phyloP scores from a whole-genome alignment of 208 protist genomes.

The Trypanosoma grayi region DNA sequence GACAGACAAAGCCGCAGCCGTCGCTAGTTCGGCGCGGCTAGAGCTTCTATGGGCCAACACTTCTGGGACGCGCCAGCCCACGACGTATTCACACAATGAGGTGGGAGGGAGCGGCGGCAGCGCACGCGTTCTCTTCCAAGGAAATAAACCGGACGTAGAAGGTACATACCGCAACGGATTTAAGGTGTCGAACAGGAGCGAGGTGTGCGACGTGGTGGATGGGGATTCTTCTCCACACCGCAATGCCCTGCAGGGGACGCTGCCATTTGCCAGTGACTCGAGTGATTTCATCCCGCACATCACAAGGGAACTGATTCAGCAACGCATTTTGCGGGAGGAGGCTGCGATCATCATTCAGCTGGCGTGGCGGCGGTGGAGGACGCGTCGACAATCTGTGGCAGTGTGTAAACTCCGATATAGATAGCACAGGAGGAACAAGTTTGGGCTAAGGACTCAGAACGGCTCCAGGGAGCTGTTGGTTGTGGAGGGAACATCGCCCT shows the following conservation, averaged over 20 bases:
- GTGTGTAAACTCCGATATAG: slow-evolving; percentile 7
- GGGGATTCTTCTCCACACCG: neutral
- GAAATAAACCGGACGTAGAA: neutral
- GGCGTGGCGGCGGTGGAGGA: slow-evolving; percentile 34
- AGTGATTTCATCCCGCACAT: neutral
- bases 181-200: neutral
- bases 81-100: no score
- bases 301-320: slow-evolving; percentile 18
- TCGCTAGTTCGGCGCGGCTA: no score
- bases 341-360: slow-evolving; percentile 54
- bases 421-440: neutral
- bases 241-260: neutral
- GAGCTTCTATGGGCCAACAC: no score
- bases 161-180: neutral
- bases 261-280: neutral
- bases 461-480: no score
- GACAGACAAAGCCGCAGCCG: no score
- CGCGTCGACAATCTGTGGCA: neutral
- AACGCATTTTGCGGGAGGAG: slow-evolving; percentile 43
- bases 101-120: no score
- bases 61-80: no score
- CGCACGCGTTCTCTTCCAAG: neutral
- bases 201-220: neutral
- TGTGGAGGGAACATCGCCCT: no score
- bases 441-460: no score